A percentile compares a stretch with the other conserved stretches of the same genome.
Evolutionary conservation across 2,329 filamentous ascomycete species (phyloP).

Genomic region (Neonectria neomacrospora): DNA sequence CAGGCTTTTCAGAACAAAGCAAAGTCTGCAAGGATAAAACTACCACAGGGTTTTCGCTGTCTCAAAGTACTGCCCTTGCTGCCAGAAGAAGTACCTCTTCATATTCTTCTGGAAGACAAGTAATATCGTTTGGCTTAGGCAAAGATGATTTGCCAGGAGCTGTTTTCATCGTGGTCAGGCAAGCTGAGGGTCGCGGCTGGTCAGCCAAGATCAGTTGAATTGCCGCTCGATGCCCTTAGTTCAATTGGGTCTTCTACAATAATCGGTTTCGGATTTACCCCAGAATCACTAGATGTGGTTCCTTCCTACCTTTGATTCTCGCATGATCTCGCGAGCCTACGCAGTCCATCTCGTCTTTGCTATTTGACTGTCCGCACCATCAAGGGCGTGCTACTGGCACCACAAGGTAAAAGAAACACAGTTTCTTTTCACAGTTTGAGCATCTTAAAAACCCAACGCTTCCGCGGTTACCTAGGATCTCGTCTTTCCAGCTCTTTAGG

Average conservation of each 20-base stretch:
- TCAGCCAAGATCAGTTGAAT: conserved; percentile 8
- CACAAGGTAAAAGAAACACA: too few species aligned
- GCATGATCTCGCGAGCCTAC: conserved; percentile 32
- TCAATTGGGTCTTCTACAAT: background rate
- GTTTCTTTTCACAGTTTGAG: too few species aligned
- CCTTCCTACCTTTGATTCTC: conserved; percentile 33
- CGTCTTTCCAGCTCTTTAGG: too few species aligned
- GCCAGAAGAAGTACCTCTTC: conserved; percentile 6
- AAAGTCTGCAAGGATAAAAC: background rate
- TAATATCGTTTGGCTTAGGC: background rate
- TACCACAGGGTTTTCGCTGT: background rate
- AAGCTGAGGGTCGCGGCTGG: background rate
- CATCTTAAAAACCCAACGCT: too few species aligned
- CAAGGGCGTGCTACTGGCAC: too few species aligned
- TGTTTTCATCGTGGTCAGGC: background rate
- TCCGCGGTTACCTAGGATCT: too few species aligned
- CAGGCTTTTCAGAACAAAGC: background rate
- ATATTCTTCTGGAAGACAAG: background rate
- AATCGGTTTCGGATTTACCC: conserved; percentile 9
- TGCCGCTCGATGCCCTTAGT: background rate
- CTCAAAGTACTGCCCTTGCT: conserved; percentile 6
- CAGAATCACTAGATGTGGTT: background rate
- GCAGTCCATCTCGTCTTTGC: conserved; percentile 20
- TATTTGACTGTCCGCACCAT: too few species aligned
- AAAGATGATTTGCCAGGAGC: conserved; percentile 7